Base-by-base conservation (phyloP, 2,329 filamentous ascomycete species). In the Talaromyces rugulosus region DNA sequence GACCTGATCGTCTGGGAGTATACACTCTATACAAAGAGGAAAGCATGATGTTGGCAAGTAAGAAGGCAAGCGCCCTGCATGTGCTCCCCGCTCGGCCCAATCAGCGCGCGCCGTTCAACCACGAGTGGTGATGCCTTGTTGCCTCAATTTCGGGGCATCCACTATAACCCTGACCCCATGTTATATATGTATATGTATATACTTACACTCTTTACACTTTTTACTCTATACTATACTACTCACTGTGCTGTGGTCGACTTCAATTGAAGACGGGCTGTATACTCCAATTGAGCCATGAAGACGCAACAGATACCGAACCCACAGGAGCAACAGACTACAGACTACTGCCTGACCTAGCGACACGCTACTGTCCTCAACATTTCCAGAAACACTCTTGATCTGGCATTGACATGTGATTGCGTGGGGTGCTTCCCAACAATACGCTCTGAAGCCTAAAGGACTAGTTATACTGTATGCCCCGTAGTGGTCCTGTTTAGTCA, bases 1-100 rank as follows among this genome's bases (percentile, higher is more conserved):
- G 23, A 2, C 23, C 23, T 23, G 23, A 23, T 23, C 23, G 23
- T 23, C 23, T 23, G 23, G 23, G 23, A 23, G 23, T 23, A 23
- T 23, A 23, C 23, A 23, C 23, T 23, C 23, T n/a, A 40, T 40
- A 40, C 36, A 40, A 7, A 40, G 33, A 9, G 33, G 33, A 34
- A 9, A 14, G n/a, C n/a, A n/a, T 36, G 14, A 16, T 36, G 16
- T 14, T 60, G 44, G 58, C 34, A 52, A 62, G 56, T 62, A 33
- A 59, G 56, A 62, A 23, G 40, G 18, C 60, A 51, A 16, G 51
- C 27, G 40, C 23, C 14, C 56, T n/a, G 52, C 61, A 62, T 62
- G 61, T 62, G 61, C 52, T 36, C 56, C 50, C 28, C 36, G 16
- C 12, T 5, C 28, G 27, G 33, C 52, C 61, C 61, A 62, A 62